phyloP scores from a whole-genome alignment of 345 rosid species.

The Linum lewisii region DNA sequence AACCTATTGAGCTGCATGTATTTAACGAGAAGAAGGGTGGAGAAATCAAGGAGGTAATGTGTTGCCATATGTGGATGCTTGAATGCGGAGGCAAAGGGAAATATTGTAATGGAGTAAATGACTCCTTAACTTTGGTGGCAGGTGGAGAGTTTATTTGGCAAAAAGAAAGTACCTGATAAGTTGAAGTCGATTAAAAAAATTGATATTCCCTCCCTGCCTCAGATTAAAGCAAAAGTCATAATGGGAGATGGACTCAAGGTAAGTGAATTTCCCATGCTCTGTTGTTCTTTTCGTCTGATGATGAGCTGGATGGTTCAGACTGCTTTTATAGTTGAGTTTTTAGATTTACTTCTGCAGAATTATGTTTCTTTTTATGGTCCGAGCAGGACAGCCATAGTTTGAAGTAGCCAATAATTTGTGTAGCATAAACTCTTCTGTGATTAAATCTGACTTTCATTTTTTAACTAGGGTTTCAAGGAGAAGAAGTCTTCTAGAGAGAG shows the following conservation, averaged over 20 bases:
- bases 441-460: neutral
- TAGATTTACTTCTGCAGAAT: constrained; percentile 5
- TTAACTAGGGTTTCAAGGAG: constrained; percentile 59
- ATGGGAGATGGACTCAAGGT: constrained; percentile 74
- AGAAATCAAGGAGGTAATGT: constrained; percentile 50
- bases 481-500: constrained; percentile 95
- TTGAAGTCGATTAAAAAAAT: constrained; percentile 44
- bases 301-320: neutral
- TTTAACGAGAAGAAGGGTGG: constrained; percentile 31
- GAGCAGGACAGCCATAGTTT: neutral
- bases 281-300: neutral
- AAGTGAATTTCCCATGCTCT: constrained; percentile 13
- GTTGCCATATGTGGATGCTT: neutral
- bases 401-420: neutral
- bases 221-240: constrained; percentile 45
- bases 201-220: constrained; percentile 23
- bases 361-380: constrained; percentile 3
- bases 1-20: constrained; percentile 30
- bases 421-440: too few species aligned
- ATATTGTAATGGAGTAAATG: neutral
- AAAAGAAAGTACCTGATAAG: constrained; percentile 39
- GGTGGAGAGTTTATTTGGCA: constrained; percentile 45
- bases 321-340: neutral
- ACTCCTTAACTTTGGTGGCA: constrained; percentile 28
- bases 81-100: neutral